phyloP scores from a whole-genome alignment of 1,284 basidiomycete species.

The Boletus semigastroideus region DNA sequence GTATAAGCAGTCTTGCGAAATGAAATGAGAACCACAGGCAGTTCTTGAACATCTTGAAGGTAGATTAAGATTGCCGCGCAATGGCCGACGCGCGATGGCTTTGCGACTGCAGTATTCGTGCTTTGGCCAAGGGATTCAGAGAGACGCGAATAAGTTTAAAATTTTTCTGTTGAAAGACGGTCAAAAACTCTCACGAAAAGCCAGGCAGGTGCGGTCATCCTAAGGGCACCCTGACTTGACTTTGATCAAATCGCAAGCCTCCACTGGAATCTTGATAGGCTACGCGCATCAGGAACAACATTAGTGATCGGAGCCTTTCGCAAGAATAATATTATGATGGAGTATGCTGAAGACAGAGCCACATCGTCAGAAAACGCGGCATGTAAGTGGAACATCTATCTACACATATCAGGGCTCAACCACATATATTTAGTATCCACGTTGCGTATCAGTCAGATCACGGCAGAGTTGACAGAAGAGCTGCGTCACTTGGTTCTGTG shows the following conservation, averaged over 20 bases:
- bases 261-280: constrained; percentile 3
- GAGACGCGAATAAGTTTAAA: too few relatives aligned
- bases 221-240: too few relatives aligned
- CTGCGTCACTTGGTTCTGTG: constrained; percentile 60
- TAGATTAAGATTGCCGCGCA: constrained; percentile 14
- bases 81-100: not conserved
- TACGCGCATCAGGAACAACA: not conserved
- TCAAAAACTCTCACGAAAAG: not conserved
- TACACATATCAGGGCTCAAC: not conserved
- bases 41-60: not conserved
- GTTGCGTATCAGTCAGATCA: constrained; percentile 31
- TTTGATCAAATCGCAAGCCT: not conserved
- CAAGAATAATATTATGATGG: constrained; percentile 8
- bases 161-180: not conserved
- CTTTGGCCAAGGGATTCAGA: too few relatives aligned
- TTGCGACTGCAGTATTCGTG: not conserved
- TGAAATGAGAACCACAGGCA: not conserved
- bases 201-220: too few relatives aligned
- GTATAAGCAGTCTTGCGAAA: not conserved
- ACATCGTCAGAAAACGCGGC: not conserved
- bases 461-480: constrained; percentile 43
- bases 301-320: constrained; percentile 1
- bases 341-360: constrained; percentile 5
- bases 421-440: constrained; percentile 6
- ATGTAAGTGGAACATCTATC: constrained; percentile 12